These are phyloP conservation scores for Paxillus involutus DNA, from an alignment of 768 basidiomycete species.

Conservation along the genomic window DNA sequence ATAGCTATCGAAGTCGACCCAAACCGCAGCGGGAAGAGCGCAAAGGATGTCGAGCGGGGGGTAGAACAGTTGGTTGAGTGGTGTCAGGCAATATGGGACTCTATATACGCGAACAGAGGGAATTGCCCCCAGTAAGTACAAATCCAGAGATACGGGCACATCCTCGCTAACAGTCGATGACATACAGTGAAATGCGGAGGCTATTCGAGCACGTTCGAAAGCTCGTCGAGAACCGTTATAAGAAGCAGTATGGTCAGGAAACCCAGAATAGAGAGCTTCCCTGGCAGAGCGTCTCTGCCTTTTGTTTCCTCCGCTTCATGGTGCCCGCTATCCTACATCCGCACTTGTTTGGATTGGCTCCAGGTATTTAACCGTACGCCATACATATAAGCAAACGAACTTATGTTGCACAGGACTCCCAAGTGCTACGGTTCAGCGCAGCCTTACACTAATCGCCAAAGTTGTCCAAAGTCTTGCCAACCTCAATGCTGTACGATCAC, in stretches of 20 bases:
- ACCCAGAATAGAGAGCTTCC: constrained; percentile 56
- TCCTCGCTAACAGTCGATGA: constrained; percentile 2
- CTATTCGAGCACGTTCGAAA: constrained; percentile 70
- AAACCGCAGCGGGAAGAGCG: constrained; percentile 56
- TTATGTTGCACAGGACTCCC: constrained; percentile 57
- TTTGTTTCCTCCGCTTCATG: constrained; percentile 87
- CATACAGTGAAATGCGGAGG: constrained; percentile 64
- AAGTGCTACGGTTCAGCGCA: constrained; percentile 65
- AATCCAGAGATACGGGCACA: constrained; percentile 1
- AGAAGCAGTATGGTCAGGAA: constrained; percentile 38
- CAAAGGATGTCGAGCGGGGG: constrained; percentile 64
- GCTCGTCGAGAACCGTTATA: constrained; percentile 69
- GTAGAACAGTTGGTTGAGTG: constrained; percentile 71
- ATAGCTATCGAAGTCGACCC: constrained; percentile 85
- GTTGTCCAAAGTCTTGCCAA: constrained; percentile 90
- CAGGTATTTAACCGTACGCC: constrained; percentile 47
- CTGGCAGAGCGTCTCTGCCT: constrained; percentile 85
- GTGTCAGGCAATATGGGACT: constrained; percentile 79
- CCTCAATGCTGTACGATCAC: constrained; percentile 60
- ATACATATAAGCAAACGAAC: background rate
- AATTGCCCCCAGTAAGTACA: constrained; percentile 73
- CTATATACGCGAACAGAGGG: constrained; percentile 70
- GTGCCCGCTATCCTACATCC: constrained; percentile 90
- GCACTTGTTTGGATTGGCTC: constrained; percentile 75
- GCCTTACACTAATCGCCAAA: constrained; percentile 82